Conservation (phyloP, 306 rosid species). For the Cicer pinnatifidum region DNA sequence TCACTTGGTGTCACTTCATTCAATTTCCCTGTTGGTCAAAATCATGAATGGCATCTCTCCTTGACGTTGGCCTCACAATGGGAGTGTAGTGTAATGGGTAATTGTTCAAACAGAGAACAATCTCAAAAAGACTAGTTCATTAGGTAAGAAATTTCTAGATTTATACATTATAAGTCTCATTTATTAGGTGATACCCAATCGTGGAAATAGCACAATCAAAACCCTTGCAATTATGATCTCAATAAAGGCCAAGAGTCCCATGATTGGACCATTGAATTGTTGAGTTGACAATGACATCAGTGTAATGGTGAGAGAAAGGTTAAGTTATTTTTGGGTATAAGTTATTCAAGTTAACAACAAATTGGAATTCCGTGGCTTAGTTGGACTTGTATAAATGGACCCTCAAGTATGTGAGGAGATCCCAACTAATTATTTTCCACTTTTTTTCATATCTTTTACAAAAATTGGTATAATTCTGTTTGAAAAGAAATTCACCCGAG, state of each 20-base stretch:
- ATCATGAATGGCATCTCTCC: no score
- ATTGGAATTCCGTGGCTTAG: slow-evolving; percentile 20
- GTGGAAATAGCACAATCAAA: neutral
- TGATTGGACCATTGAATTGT: neutral
- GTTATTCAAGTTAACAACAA: neutral
- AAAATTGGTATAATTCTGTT: neutral
- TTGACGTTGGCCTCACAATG: no score
- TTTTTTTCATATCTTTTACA: neutral
- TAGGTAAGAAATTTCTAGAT: neutral
- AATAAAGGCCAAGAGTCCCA: neutral
- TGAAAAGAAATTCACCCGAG: neutral
- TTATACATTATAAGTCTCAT: neutral
- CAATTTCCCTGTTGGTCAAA: no score
- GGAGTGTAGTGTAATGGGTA: no score
- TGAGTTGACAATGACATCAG: slow-evolving; percentile 16
- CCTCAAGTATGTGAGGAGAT: no score
- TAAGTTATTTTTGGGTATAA: neutral
- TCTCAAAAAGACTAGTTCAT: no score
- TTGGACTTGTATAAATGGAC: neutral
- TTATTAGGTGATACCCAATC: neutral
- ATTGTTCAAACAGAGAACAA: no score
- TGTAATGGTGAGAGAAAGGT: neutral
- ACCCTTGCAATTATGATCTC: neutral
- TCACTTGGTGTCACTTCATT: no score
- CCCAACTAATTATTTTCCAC: neutral